Evolutionary conservation across 352 stramenopile species (phyloP).

Genomic region (Pythium oligandrum): DNA sequence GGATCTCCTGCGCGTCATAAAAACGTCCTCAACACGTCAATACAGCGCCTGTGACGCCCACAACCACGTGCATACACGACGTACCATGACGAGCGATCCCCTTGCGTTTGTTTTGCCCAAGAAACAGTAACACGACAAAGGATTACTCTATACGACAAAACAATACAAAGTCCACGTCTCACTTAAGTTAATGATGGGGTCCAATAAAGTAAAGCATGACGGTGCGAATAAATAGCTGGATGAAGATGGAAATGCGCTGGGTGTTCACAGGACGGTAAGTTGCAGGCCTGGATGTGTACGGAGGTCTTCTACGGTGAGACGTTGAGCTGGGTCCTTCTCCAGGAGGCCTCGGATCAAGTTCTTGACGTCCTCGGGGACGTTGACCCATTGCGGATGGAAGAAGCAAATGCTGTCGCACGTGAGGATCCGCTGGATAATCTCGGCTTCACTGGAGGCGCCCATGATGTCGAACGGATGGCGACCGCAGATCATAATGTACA

Average conservation of each 20-base stretch:
- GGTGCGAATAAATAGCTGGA: conserved; percentile 4
- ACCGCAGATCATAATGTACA: conserved; percentile 85
- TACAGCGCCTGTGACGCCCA: too few relatives aligned
- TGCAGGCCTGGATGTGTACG: conserved; percentile 27
- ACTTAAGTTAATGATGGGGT: too few relatives aligned
- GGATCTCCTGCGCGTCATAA: conserved; percentile 27
- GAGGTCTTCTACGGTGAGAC: conserved; percentile 53
- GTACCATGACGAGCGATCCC: too few relatives aligned
- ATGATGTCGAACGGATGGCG: conserved; percentile 85
- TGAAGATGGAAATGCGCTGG: neutral
- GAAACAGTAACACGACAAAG: too few relatives aligned
- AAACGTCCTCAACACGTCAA: neutral
- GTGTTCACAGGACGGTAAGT: neutral
- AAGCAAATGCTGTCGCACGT: conserved; percentile 49
- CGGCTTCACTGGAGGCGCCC: conserved; percentile 64
- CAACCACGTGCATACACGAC: too few relatives aligned
- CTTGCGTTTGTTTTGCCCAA: too few relatives aligned
- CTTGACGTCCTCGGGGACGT: conserved; percentile 50
- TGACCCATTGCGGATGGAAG: conserved; percentile 43
- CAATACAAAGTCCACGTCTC: neutral
- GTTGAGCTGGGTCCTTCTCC: conserved; percentile 55
- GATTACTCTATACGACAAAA: neutral
- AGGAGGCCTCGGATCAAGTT: conserved; percentile 59
- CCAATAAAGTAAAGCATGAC: too few relatives aligned
- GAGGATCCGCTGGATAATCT: conserved; percentile 62